Base-by-base conservation (phyloP, 2,329 filamentous ascomycete species). In the Nannizziopsis arthrosporioides region DNA sequence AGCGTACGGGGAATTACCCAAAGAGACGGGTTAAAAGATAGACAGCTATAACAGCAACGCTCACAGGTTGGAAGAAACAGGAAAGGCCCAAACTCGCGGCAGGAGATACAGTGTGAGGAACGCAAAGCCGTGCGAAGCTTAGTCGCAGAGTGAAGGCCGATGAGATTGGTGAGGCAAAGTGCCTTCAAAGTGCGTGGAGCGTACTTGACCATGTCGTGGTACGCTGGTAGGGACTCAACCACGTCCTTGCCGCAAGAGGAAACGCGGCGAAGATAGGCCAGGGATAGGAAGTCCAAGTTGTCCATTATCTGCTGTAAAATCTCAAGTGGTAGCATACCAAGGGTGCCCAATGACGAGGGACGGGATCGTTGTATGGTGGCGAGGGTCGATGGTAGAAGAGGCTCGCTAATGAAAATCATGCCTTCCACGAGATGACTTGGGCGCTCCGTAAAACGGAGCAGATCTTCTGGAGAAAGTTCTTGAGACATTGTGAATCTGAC, bases 11-110 rank as follows among this genome's bases (percentile, higher is more conserved):
- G 5, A n/a, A 45, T 8, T 10, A 22, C 43, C 43, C 43, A 45
- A 19, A 45, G 35, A 5, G 43, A 45, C 35, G 11, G 22, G 5
- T 31, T 31, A 12, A 4, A 37, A 4, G n/a, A 37, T 10, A 44
- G 11, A 32, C 42, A 44, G 5, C 6, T 14, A 18, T 31, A 31
- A 12, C 42, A 44, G 5, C 42, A 44, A 12, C 42, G 42, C 30
- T 44, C 42, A 27, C 22, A 12, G 15, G 43, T 45, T 38, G 32
- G 43, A 37, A 45, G 43, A 22, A 45, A 45, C n/a, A 45, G 27
- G 10, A 36, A 45, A 15, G 43, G 32, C 10, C 43, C 43, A 19
- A 37, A 45, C 12, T 38, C 19, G 19, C 32, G 19, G 38, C 43
- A 38, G 10, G 27, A 9, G 18, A 45, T 19, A n/a, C 43, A 45